Percentiles rank a stretch among this genome's conserved stretches.
Conservation (phyloP, 495 filamentous ascomycete species). For the Tuber indicum region DNA sequence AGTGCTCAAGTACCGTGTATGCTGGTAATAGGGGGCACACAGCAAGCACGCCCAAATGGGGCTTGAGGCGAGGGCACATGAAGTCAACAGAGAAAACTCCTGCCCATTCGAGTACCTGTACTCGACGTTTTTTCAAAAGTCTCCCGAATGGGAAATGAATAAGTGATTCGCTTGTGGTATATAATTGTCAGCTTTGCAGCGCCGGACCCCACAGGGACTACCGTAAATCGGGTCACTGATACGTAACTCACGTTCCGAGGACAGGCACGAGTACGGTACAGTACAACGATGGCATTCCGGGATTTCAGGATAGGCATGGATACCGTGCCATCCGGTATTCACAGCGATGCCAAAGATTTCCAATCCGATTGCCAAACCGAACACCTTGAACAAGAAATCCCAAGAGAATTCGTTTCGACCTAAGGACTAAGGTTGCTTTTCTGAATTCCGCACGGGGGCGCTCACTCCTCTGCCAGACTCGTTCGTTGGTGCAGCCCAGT, state of each 20-base stretch:
- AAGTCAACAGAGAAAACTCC: not conserved
- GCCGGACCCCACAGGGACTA: too few relatives aligned
- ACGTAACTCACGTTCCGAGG: too few relatives aligned
- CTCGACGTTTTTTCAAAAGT: too few relatives aligned
- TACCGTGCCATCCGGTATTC: not conserved
- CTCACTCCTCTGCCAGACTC: not conserved
- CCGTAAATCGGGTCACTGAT: too few relatives aligned
- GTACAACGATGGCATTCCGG: too few relatives aligned
- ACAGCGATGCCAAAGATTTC: not conserved
- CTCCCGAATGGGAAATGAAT: too few relatives aligned
- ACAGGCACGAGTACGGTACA: too few relatives aligned
- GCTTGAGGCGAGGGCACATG: not conserved
- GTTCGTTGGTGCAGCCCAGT: not conserved
- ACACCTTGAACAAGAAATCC: not conserved
- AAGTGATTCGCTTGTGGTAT: too few relatives aligned
- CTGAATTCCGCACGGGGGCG: not conserved
- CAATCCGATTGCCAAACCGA: not conserved
- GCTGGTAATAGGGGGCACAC: not conserved
- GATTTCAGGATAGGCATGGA: too few relatives aligned
- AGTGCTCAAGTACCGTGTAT: not conserved
- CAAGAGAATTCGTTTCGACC: not conserved
- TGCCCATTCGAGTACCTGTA: not conserved
- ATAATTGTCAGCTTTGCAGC: too few relatives aligned
- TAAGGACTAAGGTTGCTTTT: not conserved
- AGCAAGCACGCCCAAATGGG: not conserved